A percentile compares a stretch with the other conserved stretches of the same genome.
Evolutionary conservation across 306 rosid genomes (phyloP).

Genomic region (Biancaea sappan): DNA sequence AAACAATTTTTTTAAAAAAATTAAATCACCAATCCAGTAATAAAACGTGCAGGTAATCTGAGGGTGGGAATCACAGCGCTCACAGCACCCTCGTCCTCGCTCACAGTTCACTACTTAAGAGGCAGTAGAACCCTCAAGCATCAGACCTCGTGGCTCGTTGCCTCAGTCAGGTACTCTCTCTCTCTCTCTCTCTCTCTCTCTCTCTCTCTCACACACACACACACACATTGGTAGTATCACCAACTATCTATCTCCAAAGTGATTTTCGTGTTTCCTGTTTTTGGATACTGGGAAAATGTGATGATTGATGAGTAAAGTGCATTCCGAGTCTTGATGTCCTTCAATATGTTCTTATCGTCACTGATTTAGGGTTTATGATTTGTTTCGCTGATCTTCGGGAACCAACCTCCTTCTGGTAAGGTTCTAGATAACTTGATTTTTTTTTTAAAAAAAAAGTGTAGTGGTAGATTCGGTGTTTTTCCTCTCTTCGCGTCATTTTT

Average conservation of each 20-base stretch:
- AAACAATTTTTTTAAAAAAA: too few species aligned
- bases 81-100: background rate
- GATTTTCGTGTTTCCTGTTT: background rate
- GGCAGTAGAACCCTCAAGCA: background rate
- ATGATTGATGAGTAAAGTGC: background rate
- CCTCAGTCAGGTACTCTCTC: constrained; percentile 41
- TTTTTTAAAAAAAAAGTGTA: background rate
- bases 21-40: too few species aligned
- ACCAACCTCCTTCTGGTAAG: background rate
- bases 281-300: background rate
- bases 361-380: background rate
- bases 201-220: background rate
- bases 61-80: background rate
- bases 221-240: too few species aligned
- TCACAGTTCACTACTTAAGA: background rate
- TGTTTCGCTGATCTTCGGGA: background rate
- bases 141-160: background rate
- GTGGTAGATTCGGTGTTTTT: background rate
- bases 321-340: background rate
- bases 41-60: too few species aligned
- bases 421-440: background rate
- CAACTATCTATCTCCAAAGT: too few species aligned
- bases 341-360: background rate
- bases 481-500: background rate
- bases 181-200: background rate